Evolutionary conservation across 2,329 filamentous ascomycete genomes (phyloP), one percentile per base, ranked within the genome.

Genomic region (Aspergillus sp.): DNA sequence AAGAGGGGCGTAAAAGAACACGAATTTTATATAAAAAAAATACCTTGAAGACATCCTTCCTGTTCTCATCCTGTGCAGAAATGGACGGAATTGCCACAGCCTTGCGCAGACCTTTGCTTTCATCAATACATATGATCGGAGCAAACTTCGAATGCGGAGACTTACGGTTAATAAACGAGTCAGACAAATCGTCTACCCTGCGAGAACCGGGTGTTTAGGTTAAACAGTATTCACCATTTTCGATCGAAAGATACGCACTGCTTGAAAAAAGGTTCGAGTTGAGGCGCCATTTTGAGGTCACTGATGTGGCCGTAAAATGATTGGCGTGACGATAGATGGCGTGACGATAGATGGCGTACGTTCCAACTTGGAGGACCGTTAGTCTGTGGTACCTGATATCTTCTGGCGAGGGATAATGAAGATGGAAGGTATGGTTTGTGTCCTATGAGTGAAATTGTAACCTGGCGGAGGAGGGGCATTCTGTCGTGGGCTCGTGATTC

Each of bases 51-150:
- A 99, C 95, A 83, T 99, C 93, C 55, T 88, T 88, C 59, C 95
- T 88, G 71, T 91, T 88, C 66, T 89, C 88, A 71, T 95, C 91
- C 62, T 97, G 93, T 48, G 93, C 90, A 34, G 93, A 98, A 73
- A 99, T 84, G 62, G 95, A 99, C 19, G 95, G 95, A 69, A 99
- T 99, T 52, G 93, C 93, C 59, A 99, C 95, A 54, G 95, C 95
- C 77, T 93, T 87, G 71, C 90, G 85, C 60, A 99, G 86, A 67
- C 79, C 79, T 80, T 62, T 44, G 22, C 24, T 41, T 11, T 58
- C 27, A 44, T 63, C 45, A 57, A 52, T 61, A 53, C n/a, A 22
- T 30, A 3, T n/a, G 37, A 24, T 19, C 17, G 2, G 37, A 39
- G 27, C 17, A 24, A 22, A 24, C 52, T 56, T 34, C 52, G 46